Conservation (phyloP, 2,329 filamentous ascomycete genomes). For the Knufia petricola region DNA sequence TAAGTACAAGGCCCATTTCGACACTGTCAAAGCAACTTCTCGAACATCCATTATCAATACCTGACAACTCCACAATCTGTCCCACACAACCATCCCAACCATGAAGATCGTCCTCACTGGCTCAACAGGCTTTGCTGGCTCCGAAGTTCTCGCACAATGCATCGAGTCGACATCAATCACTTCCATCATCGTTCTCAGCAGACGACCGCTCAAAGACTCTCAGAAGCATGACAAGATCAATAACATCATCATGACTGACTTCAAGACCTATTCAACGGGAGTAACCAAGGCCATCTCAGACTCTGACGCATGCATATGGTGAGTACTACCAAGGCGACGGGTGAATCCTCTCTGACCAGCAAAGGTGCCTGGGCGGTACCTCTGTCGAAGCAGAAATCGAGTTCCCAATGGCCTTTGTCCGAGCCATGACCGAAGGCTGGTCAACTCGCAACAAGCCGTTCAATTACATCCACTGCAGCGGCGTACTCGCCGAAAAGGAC, state of each 20-base stretch:
- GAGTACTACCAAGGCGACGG: not conserved
- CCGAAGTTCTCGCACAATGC: slow-evolving; percentile 6
- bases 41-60: too few species aligned
- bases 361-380: not conserved
- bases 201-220: not conserved
- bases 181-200: slow-evolving; percentile 3
- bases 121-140: slow-evolving; percentile 7
- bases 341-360: not conserved
- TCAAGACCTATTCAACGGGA: not conserved
- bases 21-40: too few species aligned
- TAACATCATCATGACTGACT: not conserved
- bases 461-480: slow-evolving; percentile 3
- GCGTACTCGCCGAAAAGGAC: not conserved
- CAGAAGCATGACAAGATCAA: not conserved
- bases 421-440: not conserved
- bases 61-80: too few species aligned
- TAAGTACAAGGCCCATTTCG: too few species aligned
- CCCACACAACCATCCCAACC: not conserved
- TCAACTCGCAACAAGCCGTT: not conserved
- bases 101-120: slow-evolving; percentile 8
- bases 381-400: not conserved
- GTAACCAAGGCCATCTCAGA: not conserved
- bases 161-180: not conserved
- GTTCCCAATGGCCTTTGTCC: not conserved
- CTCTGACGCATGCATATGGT: slow-evolving; percentile 2